Conservation (phyloP, 345 rosid species). For the Dipteronia dyeriana region DNA sequence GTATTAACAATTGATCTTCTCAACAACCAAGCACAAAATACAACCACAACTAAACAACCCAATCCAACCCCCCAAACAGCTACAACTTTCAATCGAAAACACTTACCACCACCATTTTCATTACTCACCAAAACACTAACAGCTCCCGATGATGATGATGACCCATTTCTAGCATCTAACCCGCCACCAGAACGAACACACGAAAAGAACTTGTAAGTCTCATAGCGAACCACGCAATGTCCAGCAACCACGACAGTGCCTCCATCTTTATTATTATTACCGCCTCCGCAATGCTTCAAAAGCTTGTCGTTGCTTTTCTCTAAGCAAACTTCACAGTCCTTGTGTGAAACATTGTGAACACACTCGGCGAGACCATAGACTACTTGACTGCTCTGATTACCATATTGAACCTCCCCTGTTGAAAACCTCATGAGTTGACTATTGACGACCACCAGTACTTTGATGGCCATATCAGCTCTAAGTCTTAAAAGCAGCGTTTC, state of each 20-base stretch:
- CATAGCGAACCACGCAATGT: background rate
- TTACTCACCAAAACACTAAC: background rate
- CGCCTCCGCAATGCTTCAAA: slow-evolving; percentile 7
- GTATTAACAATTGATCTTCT: background rate
- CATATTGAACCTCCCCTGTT: background rate
- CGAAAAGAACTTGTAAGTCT: slow-evolving; percentile 12
- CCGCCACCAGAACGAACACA: background rate
- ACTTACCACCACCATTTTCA: background rate
- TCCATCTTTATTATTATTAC: background rate
- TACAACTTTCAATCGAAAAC: background rate
- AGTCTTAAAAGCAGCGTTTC: background rate
- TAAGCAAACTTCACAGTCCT: slow-evolving; percentile 9
- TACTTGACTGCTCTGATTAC: background rate
- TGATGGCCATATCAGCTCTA: background rate
- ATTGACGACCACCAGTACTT: background rate
- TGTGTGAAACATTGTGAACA: background rate
- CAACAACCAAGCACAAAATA: slow-evolving; percentile 9
- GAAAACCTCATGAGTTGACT: background rate
- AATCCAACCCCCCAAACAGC: slow-evolving; percentile 8
- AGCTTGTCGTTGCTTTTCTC: slow-evolving; percentile 4
- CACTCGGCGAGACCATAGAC: background rate
- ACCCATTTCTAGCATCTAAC: no score
- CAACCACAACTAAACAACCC: slow-evolving; percentile 8
- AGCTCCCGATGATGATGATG: no score
- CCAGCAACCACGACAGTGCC: background rate